Conservation (phyloP, 768 basidiomycete genomes). For the Suillus bovinus region DNA sequence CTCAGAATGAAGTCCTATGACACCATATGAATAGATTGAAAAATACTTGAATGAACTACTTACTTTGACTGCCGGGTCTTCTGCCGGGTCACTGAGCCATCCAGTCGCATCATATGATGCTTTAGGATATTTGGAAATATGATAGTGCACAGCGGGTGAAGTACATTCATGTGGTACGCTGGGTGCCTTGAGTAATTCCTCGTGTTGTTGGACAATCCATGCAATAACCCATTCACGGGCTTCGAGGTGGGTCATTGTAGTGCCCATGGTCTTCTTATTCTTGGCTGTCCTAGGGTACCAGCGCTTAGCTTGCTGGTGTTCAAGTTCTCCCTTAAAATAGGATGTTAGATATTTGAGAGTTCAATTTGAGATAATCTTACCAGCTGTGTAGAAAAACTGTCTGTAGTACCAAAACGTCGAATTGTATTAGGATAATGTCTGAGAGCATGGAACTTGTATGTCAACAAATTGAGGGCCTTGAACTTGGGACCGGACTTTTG, state of each 20-base stretch:
- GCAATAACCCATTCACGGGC: slow-evolving; percentile 12
- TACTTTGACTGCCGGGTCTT: no score
- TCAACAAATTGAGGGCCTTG: slow-evolving; percentile 15
- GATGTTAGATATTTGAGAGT: background rate
- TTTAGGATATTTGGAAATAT: slow-evolving; percentile 27
- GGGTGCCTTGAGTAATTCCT: background rate
- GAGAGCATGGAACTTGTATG: slow-evolving; percentile 19
- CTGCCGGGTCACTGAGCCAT: background rate
- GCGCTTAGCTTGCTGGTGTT: slow-evolving; percentile 37
- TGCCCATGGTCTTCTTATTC: slow-evolving; percentile 20
- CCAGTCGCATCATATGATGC: slow-evolving; percentile 27
- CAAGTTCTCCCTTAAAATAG: slow-evolving; percentile 37
- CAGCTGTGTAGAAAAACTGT: slow-evolving; percentile 37
- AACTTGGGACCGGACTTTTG: background rate
- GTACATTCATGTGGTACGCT: slow-evolving; percentile 15
- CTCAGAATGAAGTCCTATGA: no score
- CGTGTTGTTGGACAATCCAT: background rate
- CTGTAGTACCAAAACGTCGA: slow-evolving; percentile 31
- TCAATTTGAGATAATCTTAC: slow-evolving; percentile 21
- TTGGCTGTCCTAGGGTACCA: slow-evolving; percentile 40
- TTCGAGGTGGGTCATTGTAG: background rate
- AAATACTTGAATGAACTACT: no score
- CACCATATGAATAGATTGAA: no score
- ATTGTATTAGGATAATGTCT: slow-evolving; percentile 8
- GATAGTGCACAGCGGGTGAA: slow-evolving; percentile 26